phyloP scores from a whole-genome alignment of 2,329 filamentous ascomycete species.

The Fusarium chaquense region DNA sequence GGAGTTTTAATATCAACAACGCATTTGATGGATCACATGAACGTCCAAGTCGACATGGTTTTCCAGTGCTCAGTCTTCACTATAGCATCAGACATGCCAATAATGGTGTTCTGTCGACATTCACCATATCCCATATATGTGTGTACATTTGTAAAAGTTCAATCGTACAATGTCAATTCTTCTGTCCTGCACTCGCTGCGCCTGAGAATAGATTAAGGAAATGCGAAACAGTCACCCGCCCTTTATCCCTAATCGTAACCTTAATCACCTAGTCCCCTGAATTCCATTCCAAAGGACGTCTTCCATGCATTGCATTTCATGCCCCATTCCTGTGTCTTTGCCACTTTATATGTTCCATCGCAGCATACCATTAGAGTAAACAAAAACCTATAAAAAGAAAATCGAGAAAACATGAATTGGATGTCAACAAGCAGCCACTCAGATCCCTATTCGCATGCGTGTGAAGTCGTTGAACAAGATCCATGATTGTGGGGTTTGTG shows the following conservation, averaged over 20 bases:
- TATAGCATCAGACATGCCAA: not conserved
- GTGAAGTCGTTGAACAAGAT: slow-evolving; percentile 32
- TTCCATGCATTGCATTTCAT: slow-evolving; percentile 14
- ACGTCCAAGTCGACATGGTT: not conserved
- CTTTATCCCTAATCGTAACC: slow-evolving; percentile 3
- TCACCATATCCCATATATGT: slow-evolving; percentile 21
- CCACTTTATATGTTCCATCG: slow-evolving; percentile 25
- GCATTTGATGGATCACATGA: not conserved
- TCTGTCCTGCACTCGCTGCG: slow-evolving; percentile 18
- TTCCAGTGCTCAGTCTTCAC: not conserved
- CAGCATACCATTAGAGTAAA: slow-evolving; percentile 34
- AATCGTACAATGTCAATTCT: slow-evolving; percentile 30
- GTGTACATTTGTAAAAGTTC: not conserved
- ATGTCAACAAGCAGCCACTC: slow-evolving; percentile 7
- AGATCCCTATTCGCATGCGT: slow-evolving; percentile 19
- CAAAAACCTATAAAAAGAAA: slow-evolving; percentile 13
- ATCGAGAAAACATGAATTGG: slow-evolving; percentile 2
- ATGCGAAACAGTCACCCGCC: slow-evolving; percentile 12
- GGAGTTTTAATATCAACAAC: slow-evolving; percentile 31
- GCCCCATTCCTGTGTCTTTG: slow-evolving; percentile 24
- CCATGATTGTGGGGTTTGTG: slow-evolving; percentile 11
- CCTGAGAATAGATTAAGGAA: slow-evolving; percentile 24
- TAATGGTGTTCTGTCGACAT: slow-evolving; percentile 9
- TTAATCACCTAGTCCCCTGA: slow-evolving; percentile 5
- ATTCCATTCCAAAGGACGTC: slow-evolving; percentile 8